Base-by-base conservation (phyloP, 202 grass and related monocot species). In the Alloteropsis angusta region DNA sequence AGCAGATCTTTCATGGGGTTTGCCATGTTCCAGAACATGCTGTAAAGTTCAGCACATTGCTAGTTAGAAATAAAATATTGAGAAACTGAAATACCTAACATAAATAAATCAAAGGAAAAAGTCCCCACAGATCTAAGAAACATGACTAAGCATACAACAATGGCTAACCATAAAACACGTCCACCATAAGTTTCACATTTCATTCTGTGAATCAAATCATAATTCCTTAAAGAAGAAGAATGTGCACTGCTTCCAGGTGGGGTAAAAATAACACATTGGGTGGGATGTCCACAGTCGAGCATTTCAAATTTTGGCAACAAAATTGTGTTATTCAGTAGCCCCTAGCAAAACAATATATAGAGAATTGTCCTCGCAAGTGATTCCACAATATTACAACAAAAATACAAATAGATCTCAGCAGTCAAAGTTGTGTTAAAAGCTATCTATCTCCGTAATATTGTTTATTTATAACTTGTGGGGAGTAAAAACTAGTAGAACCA, bases 1-100 rank as follows among this genome's bases (percentile, higher is more conserved):
- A 76, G 86, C 75, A 26, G 96, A 93, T 55, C 88, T 90, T 72
- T 99, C 96, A 70, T 85, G 58, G 15, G 92, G 96, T 46, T 93
- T 96, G 44, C 96, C 96, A 66, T 96, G 96, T 72, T 99, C 90
- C 72, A 99, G 76, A 55, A 99, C 96, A 83, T 99, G 96, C 96
- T 99, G 82, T 35, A 68, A 66, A 77, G 53, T 84, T 80, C 23
- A 82, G 52, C 14, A 41, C 28, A 1, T 22, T 5, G 1, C 28
- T 44, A 67, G 45, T 81, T 10, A 89, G 36, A 77, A 67, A 63
- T 10, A 37, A 76, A 61, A 66, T 16, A 70, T 60, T 71, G 14
- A 10, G 19, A 48, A 82, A 71, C 42, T 79, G 35, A 48, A 45
- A 87, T 4, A 4, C 60, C 13, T 69, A 70, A 6, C 52, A 72